A percentile compares a stretch with the other conserved stretches of the same genome.
These are phyloP conservation scores for Tuber aestivum DNA, from an alignment of 495 filamentous ascomycete genomes.

Conservation along the genomic window DNA sequence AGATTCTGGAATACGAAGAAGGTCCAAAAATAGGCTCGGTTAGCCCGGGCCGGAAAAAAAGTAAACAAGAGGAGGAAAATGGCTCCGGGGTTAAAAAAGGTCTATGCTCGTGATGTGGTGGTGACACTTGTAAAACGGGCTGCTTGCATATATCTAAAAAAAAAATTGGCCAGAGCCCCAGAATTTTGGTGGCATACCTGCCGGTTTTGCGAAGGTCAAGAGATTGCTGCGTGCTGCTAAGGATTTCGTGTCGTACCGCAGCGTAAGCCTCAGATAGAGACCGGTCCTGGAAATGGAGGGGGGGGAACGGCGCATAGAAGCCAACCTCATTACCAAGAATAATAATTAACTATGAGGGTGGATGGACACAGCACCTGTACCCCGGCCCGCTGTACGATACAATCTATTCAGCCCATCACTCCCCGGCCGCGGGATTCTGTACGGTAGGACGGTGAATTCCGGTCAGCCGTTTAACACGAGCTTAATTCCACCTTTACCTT, in stretches of 20 bases:
- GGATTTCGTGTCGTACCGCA: background rate
- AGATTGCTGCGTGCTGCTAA: background rate
- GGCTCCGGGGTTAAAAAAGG: background rate
- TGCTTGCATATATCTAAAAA: no score
- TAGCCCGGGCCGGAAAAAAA: background rate
- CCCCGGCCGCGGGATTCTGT: background rate
- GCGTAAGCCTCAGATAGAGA: background rate
- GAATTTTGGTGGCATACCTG: no score
- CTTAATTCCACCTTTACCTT: background rate
- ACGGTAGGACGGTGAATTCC: background rate
- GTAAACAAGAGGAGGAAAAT: background rate
- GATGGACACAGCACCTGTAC: background rate
- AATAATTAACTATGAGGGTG: background rate
- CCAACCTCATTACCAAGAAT: background rate
- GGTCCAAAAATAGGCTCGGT: background rate
- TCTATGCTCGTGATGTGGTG: no score
- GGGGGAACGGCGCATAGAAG: background rate
- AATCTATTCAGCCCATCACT: background rate
- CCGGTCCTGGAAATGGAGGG: background rate
- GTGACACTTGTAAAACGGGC: no score
- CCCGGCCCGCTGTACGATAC: background rate
- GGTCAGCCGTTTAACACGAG: background rate
- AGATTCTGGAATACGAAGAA: constrained; percentile 1
- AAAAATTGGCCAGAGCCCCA: no score
- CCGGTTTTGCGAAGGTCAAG: no score